These are phyloP conservation scores for Sorghum bicolor DNA, from an alignment of 176 grass and related monocot genomes.

Conservation along the genomic window DNA sequence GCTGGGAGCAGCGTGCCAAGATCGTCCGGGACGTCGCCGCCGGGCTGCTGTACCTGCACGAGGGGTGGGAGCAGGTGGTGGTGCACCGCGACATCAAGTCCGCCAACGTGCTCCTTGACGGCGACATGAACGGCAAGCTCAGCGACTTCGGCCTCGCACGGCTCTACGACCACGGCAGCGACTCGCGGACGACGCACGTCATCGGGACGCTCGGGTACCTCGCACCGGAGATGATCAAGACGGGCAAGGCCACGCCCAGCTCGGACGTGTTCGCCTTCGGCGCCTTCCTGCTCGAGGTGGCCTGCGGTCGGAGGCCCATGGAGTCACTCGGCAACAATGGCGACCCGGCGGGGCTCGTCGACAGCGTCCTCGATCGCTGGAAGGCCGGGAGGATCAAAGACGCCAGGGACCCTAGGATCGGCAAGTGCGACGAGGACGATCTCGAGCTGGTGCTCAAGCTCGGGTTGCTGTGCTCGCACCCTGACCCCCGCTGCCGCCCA, in stretches of 20 bases:
- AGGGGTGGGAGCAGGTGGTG: background rate
- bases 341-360: conserved; percentile 9
- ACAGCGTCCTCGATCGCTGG: conserved; percentile 9
- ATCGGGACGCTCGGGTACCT: conserved; percentile 54
- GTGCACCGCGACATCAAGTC: background rate
- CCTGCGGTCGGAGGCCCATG: conserved; percentile 13
- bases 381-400: background rate
- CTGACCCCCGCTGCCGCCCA: conserved; percentile 20
- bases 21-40: conserved; percentile 31
- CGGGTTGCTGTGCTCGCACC: conserved; percentile 39
- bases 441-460: background rate
- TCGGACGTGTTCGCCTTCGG: background rate
- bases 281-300: background rate
- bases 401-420: background rate
- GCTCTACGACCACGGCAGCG: background rate
- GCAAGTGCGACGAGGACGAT: background rate
- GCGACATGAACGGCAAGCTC: background rate
- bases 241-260: conserved; percentile 36
- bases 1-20: conserved; percentile 31
- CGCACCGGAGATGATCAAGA: conserved; percentile 37
- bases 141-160: background rate
- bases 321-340: background rate
- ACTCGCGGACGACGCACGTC: conserved; percentile 38
- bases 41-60: conserved; percentile 33
- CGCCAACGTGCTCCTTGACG: background rate